Evolutionary conservation across 768 basidiomycete species (phyloP), one percentile per base, ranked within the genome.

Genomic region (Russula compacta): DNA sequence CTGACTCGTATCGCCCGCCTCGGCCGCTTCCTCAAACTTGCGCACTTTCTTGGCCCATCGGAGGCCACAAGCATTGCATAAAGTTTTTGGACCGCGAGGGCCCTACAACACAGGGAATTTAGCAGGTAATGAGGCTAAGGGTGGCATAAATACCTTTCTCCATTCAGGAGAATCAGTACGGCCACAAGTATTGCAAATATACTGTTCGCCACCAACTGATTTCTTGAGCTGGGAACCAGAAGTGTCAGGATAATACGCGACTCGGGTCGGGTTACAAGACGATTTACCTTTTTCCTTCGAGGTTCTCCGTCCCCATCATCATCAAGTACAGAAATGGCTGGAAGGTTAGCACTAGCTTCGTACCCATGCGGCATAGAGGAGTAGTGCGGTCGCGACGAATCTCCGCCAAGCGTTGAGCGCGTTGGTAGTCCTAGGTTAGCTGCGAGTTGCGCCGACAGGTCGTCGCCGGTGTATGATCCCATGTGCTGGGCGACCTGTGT

Each of bases 151-250:
- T 54, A 81, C 91, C 81, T 93, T 95, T 67, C 95, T 82, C 95
- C 95, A 99, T 74, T 99, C 95, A 0, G 97, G 95, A 44, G 92
- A 95, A 73, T 94, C 92, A 1, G 95, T 98, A 61, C 92, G 80
- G 17, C 97, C 97, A 67, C 95, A 99, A 14, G 87, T 92, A 36
- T 90, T 80, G 69, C 94, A 98, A 11, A 95, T 91, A 70, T 92
- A 83, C 69, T 88, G 87, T 58, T 90, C 88, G 4, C 73, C 70
- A 19, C 71, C 71, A 42, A 79, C 73, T 8, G 73, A 69, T 63
- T 83, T 84, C 70, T 61, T 62, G 44, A 56, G 55, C 61, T 67
- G 32, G 15, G 48, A 53, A 51, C 43, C n/a, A 19, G 8, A 21
- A 1, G 32, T 33, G 36, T 71, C 46, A 58, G 35, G 49, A 24